Evolutionary conservation across 1,139 yeast species (phyloP), one percentile per base, ranked within the genome.

Genomic region (Geotrichum phurueaensis): DNA sequence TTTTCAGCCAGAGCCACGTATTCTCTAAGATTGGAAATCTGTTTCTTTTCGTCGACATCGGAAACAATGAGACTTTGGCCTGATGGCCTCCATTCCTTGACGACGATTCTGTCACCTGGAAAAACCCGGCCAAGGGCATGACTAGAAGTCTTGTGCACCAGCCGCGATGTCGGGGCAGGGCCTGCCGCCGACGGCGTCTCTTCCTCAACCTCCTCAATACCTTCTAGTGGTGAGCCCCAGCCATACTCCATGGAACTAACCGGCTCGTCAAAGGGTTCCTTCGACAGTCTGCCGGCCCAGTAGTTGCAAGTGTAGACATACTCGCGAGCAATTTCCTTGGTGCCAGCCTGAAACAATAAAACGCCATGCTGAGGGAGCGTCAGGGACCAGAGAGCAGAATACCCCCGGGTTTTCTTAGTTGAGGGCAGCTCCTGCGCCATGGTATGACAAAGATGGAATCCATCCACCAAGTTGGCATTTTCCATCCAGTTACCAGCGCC

Each of bases 231-330:
- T 13, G 47, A 56, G 50, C 69, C 82, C 96, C 96, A 89, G 1
- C 96, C 96, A 70, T 84, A 89, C 68, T 89, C 95, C 65, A 85
- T 82, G 52, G 89, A 87, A 2, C 90, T 83, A 20, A 88, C 82
- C 61, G 88, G 72, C 60, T 80, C 84, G 43, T 78, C 76, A 33
- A 79, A 73, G 1, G 96, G 96, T 49, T 87, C 85, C 22, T 91
- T 87, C 4, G 96, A 86, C 48, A 87, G 81, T 67, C 92, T 81
- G 1, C 92, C 87, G 3, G 95, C 89, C 96, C 96, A 89, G 72
- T 87, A 89, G 72, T 89, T 89, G 74, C 94, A 85, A 3, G 94
- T 84, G 67, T 85, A 82, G 33, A 87, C 83, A 72, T 84, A 89
- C 69, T 84, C 88, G 57, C 78, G 75, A 0, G 96, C 92, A 64